Conservation (phyloP, 129 eudicot genomes). For the Artemisia tridentata region DNA sequence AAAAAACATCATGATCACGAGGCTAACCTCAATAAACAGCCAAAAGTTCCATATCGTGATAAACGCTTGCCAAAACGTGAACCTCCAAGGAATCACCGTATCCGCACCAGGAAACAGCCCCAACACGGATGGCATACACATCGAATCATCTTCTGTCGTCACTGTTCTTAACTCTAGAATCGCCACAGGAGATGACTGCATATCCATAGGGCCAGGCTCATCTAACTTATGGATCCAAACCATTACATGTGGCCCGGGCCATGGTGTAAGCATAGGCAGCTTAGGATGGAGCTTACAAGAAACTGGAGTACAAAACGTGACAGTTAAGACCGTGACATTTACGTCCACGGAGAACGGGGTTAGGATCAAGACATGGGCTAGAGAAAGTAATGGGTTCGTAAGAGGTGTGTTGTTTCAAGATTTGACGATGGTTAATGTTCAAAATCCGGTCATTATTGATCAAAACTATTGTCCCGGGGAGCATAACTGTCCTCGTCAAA, state of each 20-base stretch:
- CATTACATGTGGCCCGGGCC: slow-evolving; percentile 36
- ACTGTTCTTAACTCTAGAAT: slow-evolving; percentile 36
- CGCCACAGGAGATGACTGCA: slow-evolving; percentile 53
- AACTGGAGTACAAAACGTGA: slow-evolving; percentile 50
- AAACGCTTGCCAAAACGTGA: slow-evolving; percentile 38
- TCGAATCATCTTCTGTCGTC: slow-evolving; percentile 34
- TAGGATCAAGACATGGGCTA: slow-evolving; percentile 53
- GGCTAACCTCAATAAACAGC: slow-evolving; percentile 52
- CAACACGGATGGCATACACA: slow-evolving; percentile 62
- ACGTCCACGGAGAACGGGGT: slow-evolving; percentile 38
- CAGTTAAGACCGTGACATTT: slow-evolving; percentile 32
- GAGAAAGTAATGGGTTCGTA: slow-evolving; percentile 45
- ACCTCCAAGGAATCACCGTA: slow-evolving; percentile 38
- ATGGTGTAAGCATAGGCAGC: slow-evolving; percentile 54
- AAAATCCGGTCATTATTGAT: slow-evolving; percentile 47
- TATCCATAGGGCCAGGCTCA: slow-evolving; percentile 55
- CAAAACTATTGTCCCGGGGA: slow-evolving; percentile 46
- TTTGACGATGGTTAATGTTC: slow-evolving; percentile 39
- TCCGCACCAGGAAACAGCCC: slow-evolving; percentile 61
- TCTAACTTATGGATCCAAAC: slow-evolving; percentile 39
- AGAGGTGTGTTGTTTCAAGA: slow-evolving; percentile 39
- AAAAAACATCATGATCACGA: slow-evolving; percentile 37
- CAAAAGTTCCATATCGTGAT: slow-evolving; percentile 51
- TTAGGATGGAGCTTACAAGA: slow-evolving; percentile 36
- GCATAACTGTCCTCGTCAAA: slow-evolving; percentile 33